Evolutionary conservation across 192 early-diverging fungal genomes (phyloP), one percentile per base, ranked within the genome.

Genomic region (Backusella luteola): DNA sequence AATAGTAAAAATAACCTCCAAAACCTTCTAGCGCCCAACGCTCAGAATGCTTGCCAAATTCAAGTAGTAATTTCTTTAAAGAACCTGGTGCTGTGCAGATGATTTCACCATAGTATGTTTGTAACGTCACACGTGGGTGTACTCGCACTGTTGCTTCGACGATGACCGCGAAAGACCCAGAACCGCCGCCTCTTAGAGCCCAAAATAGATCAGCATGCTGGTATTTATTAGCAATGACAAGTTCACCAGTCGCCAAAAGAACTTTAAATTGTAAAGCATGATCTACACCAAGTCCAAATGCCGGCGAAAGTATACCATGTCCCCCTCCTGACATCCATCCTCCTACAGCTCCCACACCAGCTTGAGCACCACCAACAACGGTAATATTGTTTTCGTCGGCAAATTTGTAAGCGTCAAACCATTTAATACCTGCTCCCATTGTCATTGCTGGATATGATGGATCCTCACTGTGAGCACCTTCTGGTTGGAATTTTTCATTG

Each of bases 131-230:
- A 46, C 23, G 34, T 23, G 75, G 75, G 32, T 56, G 39, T 6
- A 69, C 56, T 12, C 53, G 67, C 26, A 88, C 67, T 8, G 74
- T 81, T 36, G 85, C 81, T 12, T 80, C 66, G 14, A 84, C 84
- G 21, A 87, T 84, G 9, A 89, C 78, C 42, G 80, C 86, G 76
- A 69, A 87, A 19, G 73, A 84, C n/a, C 83, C 81, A 46, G 84
- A 85, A 6, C 90, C 90, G 0, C 26, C 26, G 26, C 26, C 26
- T 26, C 26, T 26, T 26, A 26, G 0, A 0, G 26, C 89, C 79
- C 81, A 92, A 69, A 89, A 92, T 19, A 93, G 73, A 77, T 92
- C 91, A 6, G 72, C 26, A 73, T 91, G 81, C 29, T 77, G 72
- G 41, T 74, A 75, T 11, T 53, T 29, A 81, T 87, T 89, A 21